Evolutionary conservation across 495 filamentous ascomycete species (phyloP).

Genomic region (Emericellopsis terricola): DNA sequence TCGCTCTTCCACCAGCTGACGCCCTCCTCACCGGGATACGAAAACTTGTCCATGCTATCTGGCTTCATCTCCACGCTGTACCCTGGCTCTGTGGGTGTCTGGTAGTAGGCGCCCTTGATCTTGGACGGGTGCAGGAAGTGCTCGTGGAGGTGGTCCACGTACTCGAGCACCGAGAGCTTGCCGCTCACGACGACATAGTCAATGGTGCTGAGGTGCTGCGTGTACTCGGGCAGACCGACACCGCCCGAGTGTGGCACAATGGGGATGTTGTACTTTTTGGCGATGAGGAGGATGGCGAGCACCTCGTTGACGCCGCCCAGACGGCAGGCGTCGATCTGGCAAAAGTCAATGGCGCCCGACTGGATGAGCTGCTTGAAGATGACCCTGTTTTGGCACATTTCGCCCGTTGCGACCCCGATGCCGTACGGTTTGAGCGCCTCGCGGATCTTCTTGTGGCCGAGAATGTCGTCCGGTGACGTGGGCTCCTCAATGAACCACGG

Average conservation of each 20-base stretch:
- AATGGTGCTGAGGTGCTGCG: conserved; percentile 83
- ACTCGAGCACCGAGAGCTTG: conserved; percentile 68
- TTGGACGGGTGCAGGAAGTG: conserved; percentile 71
- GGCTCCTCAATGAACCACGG: conserved; percentile 98
- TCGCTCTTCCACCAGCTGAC: conserved; percentile 70
- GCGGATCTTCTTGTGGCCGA: conserved; percentile 70
- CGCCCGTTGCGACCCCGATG: conserved; percentile 80
- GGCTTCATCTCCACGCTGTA: conserved; percentile 90
- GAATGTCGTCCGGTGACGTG: conserved; percentile 83
- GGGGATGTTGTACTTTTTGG: conserved; percentile 67
- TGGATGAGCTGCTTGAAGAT: conserved; percentile 86
- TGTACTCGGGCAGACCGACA: conserved; percentile 86
- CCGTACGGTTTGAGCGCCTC: conserved; percentile 56
- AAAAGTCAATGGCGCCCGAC: conserved; percentile 64
- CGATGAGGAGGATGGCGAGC: conserved; percentile 76
- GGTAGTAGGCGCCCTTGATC: conserved; percentile 75
- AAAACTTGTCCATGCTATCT: conserved; percentile 64
- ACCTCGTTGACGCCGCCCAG: conserved; percentile 89
- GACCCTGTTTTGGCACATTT: conserved; percentile 94
- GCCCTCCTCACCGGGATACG: conserved; percentile 57
- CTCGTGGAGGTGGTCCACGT: conserved; percentile 86
- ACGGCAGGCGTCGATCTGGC: conserved; percentile 83
- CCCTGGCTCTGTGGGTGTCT: conserved; percentile 63
- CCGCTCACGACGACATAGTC: conserved; percentile 83
- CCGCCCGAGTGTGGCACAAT: conserved; percentile 82